Base-by-base conservation (phyloP, 495 filamentous ascomycete species). In the Aspergillus haitiensis region DNA sequence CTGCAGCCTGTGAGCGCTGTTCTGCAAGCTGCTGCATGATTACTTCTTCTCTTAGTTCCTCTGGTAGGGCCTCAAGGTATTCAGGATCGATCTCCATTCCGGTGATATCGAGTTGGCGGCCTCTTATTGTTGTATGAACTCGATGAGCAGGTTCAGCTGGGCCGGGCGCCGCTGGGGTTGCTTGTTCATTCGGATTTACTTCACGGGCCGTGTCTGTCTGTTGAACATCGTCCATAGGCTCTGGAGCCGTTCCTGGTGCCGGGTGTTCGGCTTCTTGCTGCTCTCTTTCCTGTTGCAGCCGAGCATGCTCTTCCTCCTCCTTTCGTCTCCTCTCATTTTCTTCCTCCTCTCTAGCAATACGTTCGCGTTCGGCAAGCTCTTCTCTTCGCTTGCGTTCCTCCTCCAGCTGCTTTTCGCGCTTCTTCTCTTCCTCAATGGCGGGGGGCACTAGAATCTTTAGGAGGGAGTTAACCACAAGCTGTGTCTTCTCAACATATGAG, bases 31-130 rank as follows among this genome's bases (percentile, higher is more conserved):
- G 91, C 47, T 90, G 84, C 73, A 92, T 91, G 40, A 99, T 88
- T 32, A 97, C 94, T 68, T 99, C 94, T 71, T 98, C 93, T 32
- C 94, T 84, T 51, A 97, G 84, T 42, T 98, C 94, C 59, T 99
- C 94, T 0, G 94, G 94, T 15, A 99, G 78, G 39, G 92, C 95
- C 55, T 94, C 91, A 3, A 99, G 83, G 71, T 96, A 99, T 42
- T 92, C 92, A 12, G 89, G 83, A 66, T 99, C 94, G 58, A 99
- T 97, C 58, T 92, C 92, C 63, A 99, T 82, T 31, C 86, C 88
- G 5, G 94, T 98, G 55, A 99, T 93, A 68, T 99, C 93, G 48
- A 96, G 78, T 54, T 90, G 83, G 48, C 87, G 86, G 32, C 92
- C 92, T 63, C 92, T 84, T 54, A 99, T 90, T 1, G 83, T 93